Evolutionary conservation across 192 early-diverging fungal genomes (phyloP).

Genomic region (Allomyces macrogynus): DNA sequence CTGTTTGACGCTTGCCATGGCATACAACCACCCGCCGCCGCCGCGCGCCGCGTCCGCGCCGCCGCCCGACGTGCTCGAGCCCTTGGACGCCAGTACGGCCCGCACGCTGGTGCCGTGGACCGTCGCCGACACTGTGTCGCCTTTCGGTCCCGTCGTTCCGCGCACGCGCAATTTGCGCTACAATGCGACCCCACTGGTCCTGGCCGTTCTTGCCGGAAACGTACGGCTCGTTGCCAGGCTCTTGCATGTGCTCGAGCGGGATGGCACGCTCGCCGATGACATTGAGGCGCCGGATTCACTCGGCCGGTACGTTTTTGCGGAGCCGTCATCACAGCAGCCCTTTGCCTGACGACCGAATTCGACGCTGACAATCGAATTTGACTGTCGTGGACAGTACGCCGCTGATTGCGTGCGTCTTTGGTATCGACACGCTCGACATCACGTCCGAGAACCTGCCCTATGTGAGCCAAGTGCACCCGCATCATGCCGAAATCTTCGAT

Average conservation of each 20-base stretch:
- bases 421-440: not conserved
- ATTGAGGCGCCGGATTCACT: not conserved
- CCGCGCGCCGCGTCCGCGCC: no score
- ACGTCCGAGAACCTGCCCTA: not conserved
- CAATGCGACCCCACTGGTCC: not conserved
- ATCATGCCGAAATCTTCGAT: not conserved
- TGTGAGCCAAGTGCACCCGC: not conserved
- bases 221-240: not conserved
- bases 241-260: not conserved
- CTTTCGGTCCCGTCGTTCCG: no score
- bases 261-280: not conserved
- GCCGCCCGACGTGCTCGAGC: no score
- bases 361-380: no score
- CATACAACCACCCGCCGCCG: no score
- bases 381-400: not conserved
- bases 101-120: no score
- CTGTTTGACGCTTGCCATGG: no score
- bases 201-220: not conserved
- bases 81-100: no score
- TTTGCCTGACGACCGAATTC: no score
- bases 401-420: not conserved
- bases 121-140: no score
- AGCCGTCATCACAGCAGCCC: no score
- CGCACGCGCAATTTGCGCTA: not conserved
- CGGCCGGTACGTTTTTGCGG: not conserved